These are phyloP conservation scores for Dimargaris verticillata DNA, from an alignment of 192 early-diverging fungal genomes.

Conservation along the genomic window DNA sequence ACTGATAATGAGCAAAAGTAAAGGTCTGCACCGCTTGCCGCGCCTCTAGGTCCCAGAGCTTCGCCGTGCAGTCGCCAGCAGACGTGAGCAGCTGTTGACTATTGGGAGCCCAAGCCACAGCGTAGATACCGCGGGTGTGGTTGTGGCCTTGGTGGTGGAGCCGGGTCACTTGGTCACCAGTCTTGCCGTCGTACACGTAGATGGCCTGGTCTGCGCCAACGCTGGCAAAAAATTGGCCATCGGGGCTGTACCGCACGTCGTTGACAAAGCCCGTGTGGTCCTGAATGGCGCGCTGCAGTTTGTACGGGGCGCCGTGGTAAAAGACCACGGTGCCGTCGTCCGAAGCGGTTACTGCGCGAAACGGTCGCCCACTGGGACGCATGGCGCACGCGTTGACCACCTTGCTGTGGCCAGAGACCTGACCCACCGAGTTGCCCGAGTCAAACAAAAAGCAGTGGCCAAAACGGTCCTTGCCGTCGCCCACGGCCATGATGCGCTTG, in stretches of 20 bases:
- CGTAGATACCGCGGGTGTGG: constrained; percentile 72
- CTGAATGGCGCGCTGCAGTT: constrained; percentile 46
- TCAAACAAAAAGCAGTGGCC: constrained; percentile 86
- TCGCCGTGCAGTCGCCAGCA: constrained; percentile 70
- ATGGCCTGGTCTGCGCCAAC: constrained; percentile 79
- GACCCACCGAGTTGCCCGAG: constrained; percentile 73
- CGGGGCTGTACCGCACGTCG: constrained; percentile 67
- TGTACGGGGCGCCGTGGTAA: constrained; percentile 85
- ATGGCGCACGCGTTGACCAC: constrained; percentile 74
- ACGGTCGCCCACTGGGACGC: constrained; percentile 68
- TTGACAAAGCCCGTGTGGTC: constrained; percentile 88
- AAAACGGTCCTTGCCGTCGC: constrained; percentile 79
- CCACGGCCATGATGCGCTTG: constrained; percentile 91
- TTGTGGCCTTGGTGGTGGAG: constrained; percentile 22
- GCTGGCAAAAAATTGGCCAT: constrained; percentile 65
- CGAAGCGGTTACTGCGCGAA: constrained; percentile 78
- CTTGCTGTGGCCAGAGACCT: constrained; percentile 81
- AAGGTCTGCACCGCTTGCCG: constrained; percentile 50
- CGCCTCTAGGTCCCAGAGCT: constrained; percentile 76
- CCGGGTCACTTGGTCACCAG: constrained; percentile 49
- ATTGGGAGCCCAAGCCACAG: constrained; percentile 79
- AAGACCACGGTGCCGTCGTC: constrained; percentile 85
- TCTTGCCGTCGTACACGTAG: constrained; percentile 86
- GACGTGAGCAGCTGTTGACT: constrained; percentile 55
- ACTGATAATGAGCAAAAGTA: constrained; percentile 30